These are phyloP conservation scores for Candida dubliniensis DNA, from an alignment of 1,139 yeast species.

Conservation along the genomic window DNA sequence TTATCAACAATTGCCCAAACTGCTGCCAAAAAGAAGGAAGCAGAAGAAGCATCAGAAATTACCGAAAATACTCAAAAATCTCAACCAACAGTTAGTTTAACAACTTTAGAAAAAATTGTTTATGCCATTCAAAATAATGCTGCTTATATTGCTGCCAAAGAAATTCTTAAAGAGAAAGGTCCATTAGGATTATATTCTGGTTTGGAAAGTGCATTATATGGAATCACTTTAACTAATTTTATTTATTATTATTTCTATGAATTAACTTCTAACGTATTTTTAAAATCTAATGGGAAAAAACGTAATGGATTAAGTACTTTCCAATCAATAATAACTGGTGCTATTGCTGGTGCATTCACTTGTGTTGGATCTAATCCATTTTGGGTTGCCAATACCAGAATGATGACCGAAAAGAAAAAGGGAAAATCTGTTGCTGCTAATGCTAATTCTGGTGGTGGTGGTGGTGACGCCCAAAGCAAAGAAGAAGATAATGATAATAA, in stretches of 20 bases:
- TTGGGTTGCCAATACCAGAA: slow-evolving; percentile 91
- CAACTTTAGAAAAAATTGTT: slow-evolving; percentile 21
- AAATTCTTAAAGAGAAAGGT: slow-evolving; percentile 64
- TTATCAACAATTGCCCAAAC: slow-evolving; percentile 85
- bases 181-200: slow-evolving; percentile 76
- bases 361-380: slow-evolving; percentile 88
- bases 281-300: slow-evolving; percentile 33
- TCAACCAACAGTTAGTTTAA: slow-evolving; percentile 10
- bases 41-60: slow-evolving; percentile 21
- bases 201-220: slow-evolving; percentile 82
- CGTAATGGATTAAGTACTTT: slow-evolving; percentile 54
- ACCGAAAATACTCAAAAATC: slow-evolving; percentile 10
- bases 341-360: slow-evolving; percentile 85
- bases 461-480: background rate
- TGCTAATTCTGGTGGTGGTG: no score
- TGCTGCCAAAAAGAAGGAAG: slow-evolving; percentile 42
- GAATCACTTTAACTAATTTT: slow-evolving; percentile 82
- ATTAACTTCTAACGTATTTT: slow-evolving; percentile 56
- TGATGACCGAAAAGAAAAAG: slow-evolving; percentile 59
- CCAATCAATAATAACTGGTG: slow-evolving; percentile 78
- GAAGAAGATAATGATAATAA: slow-evolving; percentile 3
- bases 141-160: slow-evolving; percentile 38
- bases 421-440: slow-evolving; percentile 26
- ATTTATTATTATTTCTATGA: slow-evolving; percentile 91
- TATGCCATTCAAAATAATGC: slow-evolving; percentile 22